Base-by-base conservation (phyloP, 2,329 filamentous ascomycete species). In the Cylindrodendrum hubeiense region DNA sequence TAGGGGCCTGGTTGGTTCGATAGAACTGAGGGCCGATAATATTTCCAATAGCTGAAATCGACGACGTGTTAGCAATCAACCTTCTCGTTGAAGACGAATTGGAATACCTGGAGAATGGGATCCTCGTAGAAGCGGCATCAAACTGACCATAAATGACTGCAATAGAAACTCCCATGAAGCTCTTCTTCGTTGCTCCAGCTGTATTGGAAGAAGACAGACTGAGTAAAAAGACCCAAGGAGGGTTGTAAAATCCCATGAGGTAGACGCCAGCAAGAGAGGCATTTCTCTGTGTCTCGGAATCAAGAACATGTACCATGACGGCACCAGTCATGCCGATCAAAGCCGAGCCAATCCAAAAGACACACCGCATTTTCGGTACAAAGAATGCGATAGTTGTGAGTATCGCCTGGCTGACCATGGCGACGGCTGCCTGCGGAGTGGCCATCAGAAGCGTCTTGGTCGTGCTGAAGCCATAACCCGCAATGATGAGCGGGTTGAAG, bases 401-500 rank as follows among this genome's bases (percentile, higher is more conserved):
- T 0, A 65, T 30, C 3, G 59, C 51, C 3, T 71, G 68, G 2
- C 67, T 70, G 6, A 78, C 64, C 70, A 78, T 78, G 0, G 75
- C 76, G 6, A 78, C 72, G 2, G 76, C 77, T 0, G 77, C 75
- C 34, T 79, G 77, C 0, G 77, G 77, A 0, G 76, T 77, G 0
- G 77, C 75, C 74, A 78, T 76, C 0, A 78, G 55, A 0, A 75
- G 75, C 0, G 75, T 77, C 21, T 73, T 74, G 0, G 68, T 70
- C 41, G 70, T 67, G 5, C 66, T 73, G 51, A 77, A 79, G 0
- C 78, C 78, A n/a, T 76, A 79, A 66, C 88, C 88, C 64, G 90
- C 90, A 34, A 90, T 80, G 67, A 92, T 89, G 41, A 89, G 81
- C 51, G 87, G 80, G 68, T 83, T 83, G 71, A 89, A 83, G 72